These are phyloP conservation scores for Leccinum fuscescens DNA, from an alignment of 1,284 basidiomycete genomes.

Conservation along the genomic window DNA sequence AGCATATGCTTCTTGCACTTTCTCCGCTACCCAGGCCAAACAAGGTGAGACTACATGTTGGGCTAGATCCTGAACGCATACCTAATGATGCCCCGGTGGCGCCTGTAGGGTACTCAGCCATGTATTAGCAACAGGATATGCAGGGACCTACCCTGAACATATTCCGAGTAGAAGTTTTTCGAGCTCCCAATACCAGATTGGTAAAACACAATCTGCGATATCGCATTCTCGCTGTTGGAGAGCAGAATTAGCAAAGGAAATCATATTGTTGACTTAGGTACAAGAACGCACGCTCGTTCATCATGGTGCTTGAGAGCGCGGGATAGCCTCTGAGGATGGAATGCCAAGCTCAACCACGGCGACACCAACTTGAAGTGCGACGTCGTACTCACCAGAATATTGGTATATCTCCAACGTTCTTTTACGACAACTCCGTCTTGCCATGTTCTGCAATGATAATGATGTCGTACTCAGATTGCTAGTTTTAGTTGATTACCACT, in stretches of 20 bases:
- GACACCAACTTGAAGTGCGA: background rate
- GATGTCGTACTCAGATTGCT: background rate
- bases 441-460: conserved; percentile 27
- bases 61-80: conserved; percentile 22
- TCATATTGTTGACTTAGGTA: background rate
- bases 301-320: conserved; percentile 55
- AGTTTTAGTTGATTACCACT: background rate
- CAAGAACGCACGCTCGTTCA: conserved; percentile 40
- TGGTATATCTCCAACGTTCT: conserved; percentile 58
- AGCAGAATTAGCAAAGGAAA: background rate
- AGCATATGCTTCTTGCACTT: conserved; percentile 71
- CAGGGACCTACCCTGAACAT: conserved; percentile 43
- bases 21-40: conserved; percentile 44
- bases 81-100: conserved; percentile 59
- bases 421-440: conserved; percentile 46
- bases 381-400: conserved; percentile 50
- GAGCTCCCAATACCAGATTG: conserved; percentile 68
- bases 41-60: conserved; percentile 6
- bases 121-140: background rate
- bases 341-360: conserved; percentile 23
- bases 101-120: conserved; percentile 37
- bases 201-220: conserved; percentile 68
- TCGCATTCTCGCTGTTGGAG: conserved; percentile 39
- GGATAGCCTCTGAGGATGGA: conserved; percentile 45
- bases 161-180: conserved; percentile 53